These are phyloP conservation scores for Abortiporus biennis DNA, from an alignment of 1,284 basidiomycete species.

Conservation along the genomic window DNA sequence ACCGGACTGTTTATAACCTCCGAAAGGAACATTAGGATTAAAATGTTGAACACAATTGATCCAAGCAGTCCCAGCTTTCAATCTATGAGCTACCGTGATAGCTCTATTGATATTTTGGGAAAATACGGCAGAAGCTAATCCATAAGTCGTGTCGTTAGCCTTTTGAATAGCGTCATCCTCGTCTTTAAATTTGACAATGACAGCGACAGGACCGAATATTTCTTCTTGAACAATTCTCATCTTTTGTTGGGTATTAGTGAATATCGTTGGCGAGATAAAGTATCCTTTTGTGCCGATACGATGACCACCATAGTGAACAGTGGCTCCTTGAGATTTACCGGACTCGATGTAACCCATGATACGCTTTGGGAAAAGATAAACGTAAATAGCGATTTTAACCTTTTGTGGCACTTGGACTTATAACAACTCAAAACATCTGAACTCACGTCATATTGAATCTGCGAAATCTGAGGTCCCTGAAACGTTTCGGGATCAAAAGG, in stretches of 20 bases:
- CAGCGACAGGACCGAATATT: constrained; percentile 85
- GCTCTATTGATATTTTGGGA: constrained; percentile 74
- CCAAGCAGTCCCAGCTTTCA: constrained; percentile 84
- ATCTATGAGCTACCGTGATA: constrained; percentile 65
- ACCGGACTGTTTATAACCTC: constrained; percentile 84
- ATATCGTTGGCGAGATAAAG: constrained; percentile 81
- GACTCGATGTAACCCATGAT: constrained; percentile 88
- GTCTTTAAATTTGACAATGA: constrained; percentile 68
- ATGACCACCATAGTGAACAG: constrained; percentile 69
- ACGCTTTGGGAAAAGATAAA: constrained; percentile 35
- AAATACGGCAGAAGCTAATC: constrained; percentile 79
- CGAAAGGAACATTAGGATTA: constrained; percentile 72
- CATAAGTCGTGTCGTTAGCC: constrained; percentile 87
- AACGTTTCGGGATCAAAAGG: constrained; percentile 69
- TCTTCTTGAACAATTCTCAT: constrained; percentile 92
- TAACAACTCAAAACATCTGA: no score
- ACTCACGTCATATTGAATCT: constrained; percentile 57
- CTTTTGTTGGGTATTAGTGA: constrained; percentile 69
- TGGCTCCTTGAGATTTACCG: constrained; percentile 82
- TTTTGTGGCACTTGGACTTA: no score
- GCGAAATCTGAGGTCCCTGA: constrained; percentile 86
- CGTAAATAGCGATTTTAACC: no score
- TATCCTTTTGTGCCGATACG: constrained; percentile 70
- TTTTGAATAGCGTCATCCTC: constrained; percentile 59
- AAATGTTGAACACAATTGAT: constrained; percentile 74